phyloP scores from a whole-genome alignment of 1,284 basidiomycete species.

The Salmacisia buchloeana region DNA sequence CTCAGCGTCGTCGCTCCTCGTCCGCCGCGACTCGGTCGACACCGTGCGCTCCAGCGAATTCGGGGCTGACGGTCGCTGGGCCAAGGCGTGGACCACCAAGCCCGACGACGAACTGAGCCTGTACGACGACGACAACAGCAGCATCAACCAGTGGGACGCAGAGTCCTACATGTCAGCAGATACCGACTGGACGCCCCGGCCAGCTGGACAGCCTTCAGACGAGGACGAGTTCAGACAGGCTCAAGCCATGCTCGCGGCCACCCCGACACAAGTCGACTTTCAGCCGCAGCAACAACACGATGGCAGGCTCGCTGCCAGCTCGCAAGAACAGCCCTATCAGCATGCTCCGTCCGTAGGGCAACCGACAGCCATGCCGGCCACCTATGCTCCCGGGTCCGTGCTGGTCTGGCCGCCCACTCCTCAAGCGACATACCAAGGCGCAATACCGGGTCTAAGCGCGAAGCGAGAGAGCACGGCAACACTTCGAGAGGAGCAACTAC shows the following conservation, averaged over 20 bases:
- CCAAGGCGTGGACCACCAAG: slow-evolving; percentile 29
- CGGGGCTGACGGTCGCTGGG: slow-evolving; percentile 38
- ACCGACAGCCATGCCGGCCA: too few species aligned
- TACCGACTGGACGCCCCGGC: background rate
- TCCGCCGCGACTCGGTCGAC: slow-evolving; percentile 28
- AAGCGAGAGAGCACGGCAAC: too few species aligned
- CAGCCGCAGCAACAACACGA: too few species aligned
- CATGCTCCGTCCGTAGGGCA: too few species aligned
- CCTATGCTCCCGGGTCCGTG: too few species aligned
- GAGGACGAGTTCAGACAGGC: slow-evolving; percentile 8
- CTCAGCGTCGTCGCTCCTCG: background rate
- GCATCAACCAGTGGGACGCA: slow-evolving; percentile 1
- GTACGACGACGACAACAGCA: slow-evolving; percentile 24
- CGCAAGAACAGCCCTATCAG: too few species aligned
- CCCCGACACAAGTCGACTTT: background rate
- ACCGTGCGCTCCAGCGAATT: slow-evolving; percentile 42
- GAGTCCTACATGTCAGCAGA: background rate
- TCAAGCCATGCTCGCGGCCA: background rate
- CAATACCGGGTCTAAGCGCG: too few species aligned
- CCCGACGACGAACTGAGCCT: slow-evolving; percentile 37
- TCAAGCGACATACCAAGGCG: too few species aligned
- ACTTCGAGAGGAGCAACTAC: too few species aligned
- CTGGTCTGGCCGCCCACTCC: too few species aligned
- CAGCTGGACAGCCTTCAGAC: slow-evolving; percentile 18
- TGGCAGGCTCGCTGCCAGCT: too few species aligned